A percentile compares a stretch with the other conserved stretches of the same genome.
Evolutionary conservation across 2,329 filamentous ascomycete genomes (phyloP).

Genomic region (Alternaria ethzedia): DNA sequence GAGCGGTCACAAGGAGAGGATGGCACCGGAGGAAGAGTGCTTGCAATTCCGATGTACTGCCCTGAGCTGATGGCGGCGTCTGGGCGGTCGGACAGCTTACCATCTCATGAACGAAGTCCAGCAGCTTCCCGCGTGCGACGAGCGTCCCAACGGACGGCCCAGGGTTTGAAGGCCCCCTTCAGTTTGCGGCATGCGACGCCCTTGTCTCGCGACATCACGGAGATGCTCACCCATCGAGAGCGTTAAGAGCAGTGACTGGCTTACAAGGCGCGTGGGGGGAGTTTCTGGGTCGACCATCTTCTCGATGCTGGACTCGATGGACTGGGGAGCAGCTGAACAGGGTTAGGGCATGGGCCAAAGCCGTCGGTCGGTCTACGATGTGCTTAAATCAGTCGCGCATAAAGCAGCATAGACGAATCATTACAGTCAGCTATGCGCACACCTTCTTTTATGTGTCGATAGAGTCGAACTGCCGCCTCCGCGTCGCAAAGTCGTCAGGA

Average conservation of each 20-base stretch:
- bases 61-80: neutral
- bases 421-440: neutral
- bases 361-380: neutral
- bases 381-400: neutral
- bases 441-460: neutral
- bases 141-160: no score
- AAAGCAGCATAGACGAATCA: neutral
- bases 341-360: neutral
- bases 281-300: neutral
- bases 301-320: neutral
- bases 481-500: neutral
- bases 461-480: neutral
- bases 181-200: neutral
- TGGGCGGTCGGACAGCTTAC: neutral
- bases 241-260: neutral
- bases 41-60: rapidly evolving
- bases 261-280: neutral
- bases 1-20: no score
- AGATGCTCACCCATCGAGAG: neutral
- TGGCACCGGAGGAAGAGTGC: no score
- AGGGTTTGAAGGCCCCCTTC: no score
- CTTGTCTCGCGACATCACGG: neutral
- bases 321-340: no score
- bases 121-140: no score
- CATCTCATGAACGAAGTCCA: neutral